Percentiles rank a stretch among this genome's conserved stretches.
These are phyloP conservation scores for Macrocystidia cucumis DNA, from an alignment of 1,284 basidiomycete genomes.

Conservation along the genomic window DNA sequence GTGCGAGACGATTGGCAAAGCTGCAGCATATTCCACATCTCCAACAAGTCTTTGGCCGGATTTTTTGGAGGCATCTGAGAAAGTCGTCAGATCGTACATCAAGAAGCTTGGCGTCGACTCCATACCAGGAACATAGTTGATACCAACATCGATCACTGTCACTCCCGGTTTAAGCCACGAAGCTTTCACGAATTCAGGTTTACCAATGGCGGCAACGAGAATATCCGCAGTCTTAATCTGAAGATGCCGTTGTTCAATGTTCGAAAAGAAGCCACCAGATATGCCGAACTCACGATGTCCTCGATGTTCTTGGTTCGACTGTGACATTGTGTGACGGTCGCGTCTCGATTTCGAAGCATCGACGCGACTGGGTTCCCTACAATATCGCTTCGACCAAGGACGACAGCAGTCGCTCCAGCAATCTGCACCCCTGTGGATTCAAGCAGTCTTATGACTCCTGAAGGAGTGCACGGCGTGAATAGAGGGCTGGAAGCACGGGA, in stretches of 20 bases:
- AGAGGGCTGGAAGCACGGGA: constrained; percentile 88
- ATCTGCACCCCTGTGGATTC: constrained; percentile 78
- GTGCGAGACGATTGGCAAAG: constrained; percentile 70
- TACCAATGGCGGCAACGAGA: constrained; percentile 90
- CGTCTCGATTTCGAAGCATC: constrained; percentile 85
- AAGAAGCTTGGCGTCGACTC: not conserved
- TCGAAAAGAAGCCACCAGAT: constrained; percentile 4
- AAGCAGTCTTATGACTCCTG: constrained; percentile 87
- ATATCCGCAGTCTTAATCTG: constrained; percentile 87
- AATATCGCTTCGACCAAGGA: constrained; percentile 96
- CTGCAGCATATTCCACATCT: constrained; percentile 87
- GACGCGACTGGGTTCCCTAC: constrained; percentile 94
- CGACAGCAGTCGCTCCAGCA: constrained; percentile 78
- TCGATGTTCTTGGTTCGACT: constrained; percentile 82
- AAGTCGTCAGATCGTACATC: not conserved
- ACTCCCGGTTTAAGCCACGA: constrained; percentile 95
- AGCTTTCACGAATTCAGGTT: constrained; percentile 85
- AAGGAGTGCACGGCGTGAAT: constrained; percentile 94
- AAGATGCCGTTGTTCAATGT: constrained; percentile 7
- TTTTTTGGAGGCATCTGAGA: constrained; percentile 83
- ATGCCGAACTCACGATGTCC: constrained; percentile 50
- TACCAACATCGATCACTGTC: constrained; percentile 95
- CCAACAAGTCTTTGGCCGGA: constrained; percentile 95
- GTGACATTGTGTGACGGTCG: constrained; percentile 98
- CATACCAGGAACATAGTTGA: constrained; percentile 89